phyloP scores from a whole-genome alignment of 2,329 filamentous ascomycete genomes.

The Botrytis porri region DNA sequence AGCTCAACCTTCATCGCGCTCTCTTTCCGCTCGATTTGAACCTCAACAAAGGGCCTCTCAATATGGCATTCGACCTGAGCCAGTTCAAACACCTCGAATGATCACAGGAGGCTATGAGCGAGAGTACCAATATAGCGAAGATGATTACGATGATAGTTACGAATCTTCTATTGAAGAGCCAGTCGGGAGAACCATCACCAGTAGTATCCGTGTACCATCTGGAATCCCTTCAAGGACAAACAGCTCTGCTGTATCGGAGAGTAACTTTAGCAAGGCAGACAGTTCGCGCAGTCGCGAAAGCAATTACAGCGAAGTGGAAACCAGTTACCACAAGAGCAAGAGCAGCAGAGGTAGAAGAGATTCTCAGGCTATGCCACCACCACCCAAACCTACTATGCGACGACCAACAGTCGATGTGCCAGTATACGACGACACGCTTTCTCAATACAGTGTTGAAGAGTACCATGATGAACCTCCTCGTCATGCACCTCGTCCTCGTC shows the following conservation, averaged over 20 bases:
- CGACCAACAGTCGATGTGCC: constrained; percentile 10
- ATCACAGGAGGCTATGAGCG: constrained; percentile 14
- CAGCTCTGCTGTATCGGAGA: constrained; percentile 5
- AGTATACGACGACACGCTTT: constrained; percentile 5
- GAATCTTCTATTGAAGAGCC: constrained; percentile 12
- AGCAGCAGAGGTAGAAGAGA: constrained; percentile 27
- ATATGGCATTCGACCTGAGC: constrained; percentile 23
- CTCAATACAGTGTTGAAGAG: constrained; percentile 8
- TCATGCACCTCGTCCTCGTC: constrained; percentile 24
- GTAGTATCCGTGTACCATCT: constrained; percentile 18
- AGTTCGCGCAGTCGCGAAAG: constrained; percentile 18
- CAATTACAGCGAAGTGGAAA: constrained; percentile 16
- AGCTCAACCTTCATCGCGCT: constrained; percentile 20
- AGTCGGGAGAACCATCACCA: constrained; percentile 2
- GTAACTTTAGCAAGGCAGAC: constrained; percentile 15
- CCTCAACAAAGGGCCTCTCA: constrained; percentile 25
- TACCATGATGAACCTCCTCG: constrained; percentile 16
- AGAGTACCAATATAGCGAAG: constrained; percentile 15
- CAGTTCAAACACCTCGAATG: constrained; percentile 12
- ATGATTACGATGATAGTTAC: constrained; percentile 11
- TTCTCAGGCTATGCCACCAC: constrained; percentile 30
- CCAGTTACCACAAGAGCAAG: constrained; percentile 9
- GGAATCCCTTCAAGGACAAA: constrained; percentile 8
- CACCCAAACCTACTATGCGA: constrained; percentile 7
- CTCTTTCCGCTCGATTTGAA: constrained; percentile 31